Conservation (phyloP, 106 monocot species). For the Xerophyta viscosa region DNA sequence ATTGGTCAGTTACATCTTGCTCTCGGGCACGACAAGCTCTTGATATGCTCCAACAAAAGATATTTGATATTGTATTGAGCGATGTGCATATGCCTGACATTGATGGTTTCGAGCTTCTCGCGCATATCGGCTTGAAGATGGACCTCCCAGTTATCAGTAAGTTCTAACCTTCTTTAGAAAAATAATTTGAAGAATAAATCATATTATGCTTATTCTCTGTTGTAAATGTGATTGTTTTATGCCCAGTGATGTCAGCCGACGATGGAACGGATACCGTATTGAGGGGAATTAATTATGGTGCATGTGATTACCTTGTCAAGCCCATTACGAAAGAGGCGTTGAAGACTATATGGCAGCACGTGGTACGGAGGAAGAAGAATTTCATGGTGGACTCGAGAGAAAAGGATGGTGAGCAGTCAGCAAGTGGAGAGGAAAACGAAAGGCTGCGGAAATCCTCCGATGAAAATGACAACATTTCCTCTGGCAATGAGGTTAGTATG, state of each 20-base stretch:
- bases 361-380: conserved; percentile 13
- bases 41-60: neutral
- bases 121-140: conserved; percentile 8
- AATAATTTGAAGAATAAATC: too few species aligned
- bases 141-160: conserved; percentile 17
- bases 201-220: too few species aligned
- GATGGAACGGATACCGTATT: conserved; percentile 10
- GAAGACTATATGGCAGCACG: conserved; percentile 22
- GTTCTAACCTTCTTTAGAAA: too few species aligned
- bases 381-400: neutral
- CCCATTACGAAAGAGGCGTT: conserved; percentile 15
- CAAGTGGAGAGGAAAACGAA: conserved; percentile 9
- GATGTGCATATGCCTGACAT: conserved; percentile 24
- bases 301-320: conserved; percentile 20
- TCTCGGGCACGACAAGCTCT: conserved; percentile 7
- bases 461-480: conserved; percentile 8
- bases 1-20: conserved; percentile 12
- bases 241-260: conserved; percentile 20
- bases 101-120: conserved; percentile 18
- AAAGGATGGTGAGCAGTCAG: conserved; percentile 13
- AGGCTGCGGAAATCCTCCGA: conserved; percentile 9
- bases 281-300: conserved; percentile 22
- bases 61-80: conserved; percentile 17
- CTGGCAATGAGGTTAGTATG: conserved; percentile 2
- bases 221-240: too few species aligned